Conservation (phyloP, 2,329 filamentous ascomycete species). For the Zasmidium cellare region DNA sequence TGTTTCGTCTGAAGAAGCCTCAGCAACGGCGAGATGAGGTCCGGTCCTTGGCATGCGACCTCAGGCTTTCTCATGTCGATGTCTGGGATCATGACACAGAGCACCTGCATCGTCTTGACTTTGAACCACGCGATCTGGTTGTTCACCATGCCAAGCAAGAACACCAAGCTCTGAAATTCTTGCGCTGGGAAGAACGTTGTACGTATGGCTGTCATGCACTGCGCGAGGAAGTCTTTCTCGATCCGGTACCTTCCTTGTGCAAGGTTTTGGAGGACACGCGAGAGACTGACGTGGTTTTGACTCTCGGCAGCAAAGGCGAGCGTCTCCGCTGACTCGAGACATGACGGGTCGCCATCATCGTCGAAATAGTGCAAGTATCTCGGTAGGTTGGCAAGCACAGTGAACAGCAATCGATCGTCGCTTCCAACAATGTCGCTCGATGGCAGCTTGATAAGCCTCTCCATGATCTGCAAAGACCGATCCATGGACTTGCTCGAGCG, state of each 20-base stretch:
- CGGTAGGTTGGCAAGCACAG: slow-evolving; percentile 88
- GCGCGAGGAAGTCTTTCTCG: slow-evolving; percentile 72
- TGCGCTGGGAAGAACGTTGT: slow-evolving; percentile 77
- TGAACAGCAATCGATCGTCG: slow-evolving; percentile 78
- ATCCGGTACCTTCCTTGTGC: slow-evolving; percentile 65
- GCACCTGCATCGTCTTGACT: slow-evolving; percentile 85
- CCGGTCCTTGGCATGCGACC: slow-evolving; percentile 85
- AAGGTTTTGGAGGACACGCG: slow-evolving; percentile 69
- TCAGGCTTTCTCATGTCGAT: slow-evolving; percentile 92
- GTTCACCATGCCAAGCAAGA: slow-evolving; percentile 86
- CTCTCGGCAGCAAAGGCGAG: slow-evolving; percentile 72
- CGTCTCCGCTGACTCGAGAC: slow-evolving; percentile 64
- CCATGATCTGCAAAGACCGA: slow-evolving; percentile 72
- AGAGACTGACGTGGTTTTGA: slow-evolving; percentile 68
- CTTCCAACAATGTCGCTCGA: slow-evolving; percentile 79
- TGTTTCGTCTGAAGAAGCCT: slow-evolving; percentile 89
- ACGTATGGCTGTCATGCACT: slow-evolving; percentile 72
- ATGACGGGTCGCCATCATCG: slow-evolving; percentile 56
- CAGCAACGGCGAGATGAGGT: slow-evolving; percentile 89
- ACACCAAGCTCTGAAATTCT: slow-evolving; percentile 83
- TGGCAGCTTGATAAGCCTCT: slow-evolving; percentile 75
- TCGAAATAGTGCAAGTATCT: slow-evolving; percentile 81
- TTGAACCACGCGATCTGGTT: slow-evolving; percentile 90
- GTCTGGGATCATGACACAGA: slow-evolving; percentile 80
- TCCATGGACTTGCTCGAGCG: slow-evolving; percentile 82